Percentiles rank a stretch among this genome's conserved stretches.
Evolutionary conservation across 208 protist genomes (phyloP).

Genomic region (Leishmania amazonensis): DNA sequence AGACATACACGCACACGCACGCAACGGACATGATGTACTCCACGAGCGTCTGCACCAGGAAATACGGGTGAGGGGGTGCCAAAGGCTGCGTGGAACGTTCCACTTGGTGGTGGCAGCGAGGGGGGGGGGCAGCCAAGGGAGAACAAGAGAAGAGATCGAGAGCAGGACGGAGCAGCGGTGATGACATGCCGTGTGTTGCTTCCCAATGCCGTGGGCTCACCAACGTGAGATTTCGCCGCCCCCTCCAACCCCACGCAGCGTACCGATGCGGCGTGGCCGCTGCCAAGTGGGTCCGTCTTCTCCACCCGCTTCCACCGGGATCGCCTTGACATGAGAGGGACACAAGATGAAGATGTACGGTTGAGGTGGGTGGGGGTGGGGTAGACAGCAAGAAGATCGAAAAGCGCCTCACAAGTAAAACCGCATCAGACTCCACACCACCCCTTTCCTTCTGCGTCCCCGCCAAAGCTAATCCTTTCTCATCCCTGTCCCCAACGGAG

Average conservation of each 20-base stretch:
- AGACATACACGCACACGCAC: too few species aligned
- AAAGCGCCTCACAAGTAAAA: not conserved
- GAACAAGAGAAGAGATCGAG: not conserved
- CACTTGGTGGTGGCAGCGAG: too few species aligned
- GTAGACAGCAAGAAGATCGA: not conserved
- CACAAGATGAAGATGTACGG: not conserved
- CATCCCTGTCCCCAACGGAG: not conserved
- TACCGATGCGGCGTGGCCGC: too few species aligned
- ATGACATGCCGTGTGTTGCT: not conserved
- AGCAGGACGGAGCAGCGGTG: not conserved
- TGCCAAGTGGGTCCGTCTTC: not conserved
- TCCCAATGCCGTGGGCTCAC: not conserved
- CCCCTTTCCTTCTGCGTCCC: not conserved
- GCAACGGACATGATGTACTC: too few species aligned
- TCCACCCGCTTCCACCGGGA: not conserved
- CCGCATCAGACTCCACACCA: not conserved
- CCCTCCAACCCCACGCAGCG: not conserved
- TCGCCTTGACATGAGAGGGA: not conserved
- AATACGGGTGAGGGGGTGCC: not conserved
- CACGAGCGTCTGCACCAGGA: too few species aligned
- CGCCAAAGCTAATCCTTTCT: too few species aligned
- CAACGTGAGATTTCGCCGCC: not conserved
- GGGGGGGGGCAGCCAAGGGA: too few species aligned
- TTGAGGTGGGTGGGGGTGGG: not conserved
- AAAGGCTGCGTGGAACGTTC: too few species aligned